phyloP scores from a whole-genome alignment of 2,329 filamentous ascomycete species.

The Curvularia spicifera region DNA sequence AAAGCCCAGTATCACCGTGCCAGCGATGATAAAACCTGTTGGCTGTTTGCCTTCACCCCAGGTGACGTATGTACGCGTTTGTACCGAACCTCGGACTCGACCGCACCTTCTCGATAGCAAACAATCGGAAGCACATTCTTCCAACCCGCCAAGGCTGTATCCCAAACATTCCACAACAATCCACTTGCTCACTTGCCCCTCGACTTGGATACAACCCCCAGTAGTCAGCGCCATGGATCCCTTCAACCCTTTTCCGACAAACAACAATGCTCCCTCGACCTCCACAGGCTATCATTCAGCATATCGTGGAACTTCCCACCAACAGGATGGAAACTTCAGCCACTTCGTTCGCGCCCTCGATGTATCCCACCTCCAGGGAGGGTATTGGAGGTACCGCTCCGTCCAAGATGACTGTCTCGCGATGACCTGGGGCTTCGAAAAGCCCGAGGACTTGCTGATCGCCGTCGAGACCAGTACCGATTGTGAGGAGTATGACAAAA shows the following conservation, averaged over 20 bases:
- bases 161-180: background rate
- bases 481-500: conserved; percentile 15
- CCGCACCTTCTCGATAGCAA: background rate
- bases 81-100: background rate
- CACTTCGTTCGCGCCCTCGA: conserved; percentile 13
- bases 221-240: background rate
- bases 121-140: background rate
- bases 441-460: conserved; percentile 25
- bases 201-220: background rate
- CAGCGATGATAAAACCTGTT: background rate
- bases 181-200: background rate
- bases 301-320: conserved; percentile 10
- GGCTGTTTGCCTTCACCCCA: too few species aligned
- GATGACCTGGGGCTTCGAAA: conserved; percentile 14
- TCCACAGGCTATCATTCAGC: conserved; percentile 16
- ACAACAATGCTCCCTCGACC: background rate
- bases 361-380: conserved; percentile 8
- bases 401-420: conserved; percentile 25
- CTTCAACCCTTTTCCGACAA: too few species aligned
- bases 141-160: background rate
- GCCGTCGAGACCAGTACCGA: conserved; percentile 17
- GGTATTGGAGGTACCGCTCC: conserved; percentile 27
- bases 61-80: too few species aligned
- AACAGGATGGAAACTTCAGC: conserved; percentile 18
- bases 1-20: background rate